Evolutionary conservation across 2,329 filamentous ascomycete species (phyloP).

Genomic region (Pyricularia grisea): DNA sequence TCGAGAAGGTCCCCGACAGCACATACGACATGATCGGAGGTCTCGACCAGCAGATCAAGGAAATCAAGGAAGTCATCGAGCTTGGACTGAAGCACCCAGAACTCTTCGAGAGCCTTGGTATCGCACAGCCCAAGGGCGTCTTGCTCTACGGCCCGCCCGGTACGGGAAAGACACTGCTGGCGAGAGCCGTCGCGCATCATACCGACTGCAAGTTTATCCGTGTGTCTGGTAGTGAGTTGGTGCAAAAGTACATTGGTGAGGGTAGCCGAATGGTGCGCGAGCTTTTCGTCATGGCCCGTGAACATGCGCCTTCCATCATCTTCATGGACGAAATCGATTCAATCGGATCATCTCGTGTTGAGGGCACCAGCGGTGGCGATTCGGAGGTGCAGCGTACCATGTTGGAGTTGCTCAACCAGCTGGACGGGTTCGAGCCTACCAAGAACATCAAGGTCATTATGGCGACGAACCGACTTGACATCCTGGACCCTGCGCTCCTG

Average conservation of each 20-base stretch:
- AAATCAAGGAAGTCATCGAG: conserved; percentile 99
- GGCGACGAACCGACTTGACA: conserved; percentile 97
- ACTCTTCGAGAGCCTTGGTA: conserved; percentile 97
- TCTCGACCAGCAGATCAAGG: conserved; percentile 97
- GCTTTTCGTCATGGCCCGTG: conserved; percentile 97
- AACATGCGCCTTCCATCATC: conserved; percentile 97
- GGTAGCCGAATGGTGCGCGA: conserved; percentile 97
- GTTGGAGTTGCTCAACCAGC: conserved; percentile 95
- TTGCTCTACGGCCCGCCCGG: conserved; percentile 93
- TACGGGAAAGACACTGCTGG: conserved; percentile 92
- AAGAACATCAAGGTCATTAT: conserved; percentile 99
- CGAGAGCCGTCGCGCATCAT: conserved; percentile 93
- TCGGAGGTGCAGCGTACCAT: conserved; percentile 98
- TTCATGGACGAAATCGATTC: conserved; percentile 99
- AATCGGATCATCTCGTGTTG: conserved; percentile 93
- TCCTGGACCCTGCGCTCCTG: conserved; percentile 87
- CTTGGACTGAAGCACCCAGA: conserved; percentile 96
- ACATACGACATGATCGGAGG: conserved; percentile 99
- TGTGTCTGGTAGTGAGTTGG: conserved; percentile 89
- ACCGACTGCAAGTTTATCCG: conserved; percentile 99
- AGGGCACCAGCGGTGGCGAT: conserved; percentile 89
- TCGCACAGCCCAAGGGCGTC: conserved; percentile 96
- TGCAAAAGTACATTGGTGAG: conserved; percentile 99
- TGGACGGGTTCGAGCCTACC: conserved; percentile 96
- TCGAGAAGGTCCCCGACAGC: conserved; percentile 98